phyloP scores from a whole-genome alignment of 257 asterid genomes.

The Plantago elongata region DNA sequence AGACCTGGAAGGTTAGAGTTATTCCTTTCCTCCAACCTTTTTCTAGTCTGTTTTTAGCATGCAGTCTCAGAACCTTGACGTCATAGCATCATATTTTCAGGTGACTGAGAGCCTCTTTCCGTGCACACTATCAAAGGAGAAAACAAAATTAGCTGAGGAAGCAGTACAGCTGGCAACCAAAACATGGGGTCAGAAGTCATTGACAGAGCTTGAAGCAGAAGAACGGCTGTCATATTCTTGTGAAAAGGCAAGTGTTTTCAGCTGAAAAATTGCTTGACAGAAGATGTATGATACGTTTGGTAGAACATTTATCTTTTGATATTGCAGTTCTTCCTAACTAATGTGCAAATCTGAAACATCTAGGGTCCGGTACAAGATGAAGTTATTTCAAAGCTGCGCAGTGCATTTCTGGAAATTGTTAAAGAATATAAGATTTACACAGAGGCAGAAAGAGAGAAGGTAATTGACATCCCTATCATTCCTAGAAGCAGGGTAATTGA shows the following conservation, averaged over 20 bases:
- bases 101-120: slow-evolving; percentile 88
- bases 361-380: slow-evolving; percentile 98
- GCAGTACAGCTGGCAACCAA: slow-evolving; percentile 81
- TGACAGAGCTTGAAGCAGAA: slow-evolving; percentile 96
- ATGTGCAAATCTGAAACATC: slow-evolving; percentile 25
- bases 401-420: slow-evolving; percentile 73
- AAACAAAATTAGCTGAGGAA: slow-evolving; percentile 68
- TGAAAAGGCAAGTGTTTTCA: slow-evolving; percentile 63
- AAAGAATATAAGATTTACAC: slow-evolving; percentile 78
- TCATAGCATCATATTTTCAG: slow-evolving; percentile 37
- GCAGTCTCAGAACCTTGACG: slow-evolving; percentile 16
- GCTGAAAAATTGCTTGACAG: slow-evolving; percentile 1
- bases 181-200: slow-evolving; percentile 86
- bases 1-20: slow-evolving; percentile 81
- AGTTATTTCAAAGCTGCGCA: slow-evolving; percentile 75
- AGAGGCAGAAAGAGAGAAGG: slow-evolving; percentile 85
- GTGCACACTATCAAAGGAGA: slow-evolving; percentile 72
- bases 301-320: slow-evolving; percentile 11
- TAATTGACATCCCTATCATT: slow-evolving; percentile 25
- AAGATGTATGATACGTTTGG: slow-evolving; percentile 5
- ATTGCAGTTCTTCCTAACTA: slow-evolving; percentile 18
- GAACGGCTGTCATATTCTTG: slow-evolving; percentile 92
- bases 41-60: slow-evolving; percentile 18
- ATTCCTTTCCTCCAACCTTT: not conserved
- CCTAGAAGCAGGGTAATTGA: not conserved